phyloP scores from a whole-genome alignment of 2,329 filamentous ascomycete genomes.

The Zelopaecilomyces penicillatus region DNA sequence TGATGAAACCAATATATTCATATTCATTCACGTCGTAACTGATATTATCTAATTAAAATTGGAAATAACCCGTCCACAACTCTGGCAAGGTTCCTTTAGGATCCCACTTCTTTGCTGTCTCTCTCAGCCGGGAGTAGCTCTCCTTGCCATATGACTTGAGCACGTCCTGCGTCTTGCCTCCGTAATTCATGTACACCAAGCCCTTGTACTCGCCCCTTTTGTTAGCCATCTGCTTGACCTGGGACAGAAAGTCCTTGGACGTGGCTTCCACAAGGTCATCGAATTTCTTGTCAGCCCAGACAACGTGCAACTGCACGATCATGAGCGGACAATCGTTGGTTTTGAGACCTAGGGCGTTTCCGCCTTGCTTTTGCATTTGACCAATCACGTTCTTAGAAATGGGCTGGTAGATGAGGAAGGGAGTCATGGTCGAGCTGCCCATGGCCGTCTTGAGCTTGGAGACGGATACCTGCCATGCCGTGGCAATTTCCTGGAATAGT shows the following conservation, averaged over 20 bases:
- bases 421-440: constrained; percentile 2
- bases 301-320: constrained; percentile 21
- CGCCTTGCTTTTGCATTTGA: constrained; percentile 26
- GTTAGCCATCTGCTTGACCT: constrained; percentile 18
- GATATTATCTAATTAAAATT: not conserved
- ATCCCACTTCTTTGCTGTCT: constrained; percentile 19
- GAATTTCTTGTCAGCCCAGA: constrained; percentile 17
- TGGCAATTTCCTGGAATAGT: constrained; percentile 19
- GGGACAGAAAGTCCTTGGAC: constrained; percentile 9
- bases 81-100: constrained; percentile 17
- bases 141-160: constrained; percentile 28
- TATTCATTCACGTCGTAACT: not conserved
- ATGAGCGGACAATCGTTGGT: constrained; percentile 24
- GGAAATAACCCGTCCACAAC: constrained; percentile 17
- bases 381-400: constrained; percentile 26
- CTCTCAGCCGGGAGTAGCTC: constrained; percentile 20
- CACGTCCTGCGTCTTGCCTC: constrained; percentile 27
- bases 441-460: constrained; percentile 9
- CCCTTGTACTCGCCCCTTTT: constrained; percentile 20
- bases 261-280: constrained; percentile 22
- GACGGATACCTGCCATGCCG: constrained; percentile 16
- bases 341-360: constrained; percentile 33
- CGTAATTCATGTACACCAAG: constrained; percentile 30
- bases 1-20: not conserved
- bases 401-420: constrained; percentile 29